Evolutionary conservation across 75 land plant genomes (phyloP), one percentile per base, ranked within the genome.

Genomic region (Pinus albicaulis): DNA sequence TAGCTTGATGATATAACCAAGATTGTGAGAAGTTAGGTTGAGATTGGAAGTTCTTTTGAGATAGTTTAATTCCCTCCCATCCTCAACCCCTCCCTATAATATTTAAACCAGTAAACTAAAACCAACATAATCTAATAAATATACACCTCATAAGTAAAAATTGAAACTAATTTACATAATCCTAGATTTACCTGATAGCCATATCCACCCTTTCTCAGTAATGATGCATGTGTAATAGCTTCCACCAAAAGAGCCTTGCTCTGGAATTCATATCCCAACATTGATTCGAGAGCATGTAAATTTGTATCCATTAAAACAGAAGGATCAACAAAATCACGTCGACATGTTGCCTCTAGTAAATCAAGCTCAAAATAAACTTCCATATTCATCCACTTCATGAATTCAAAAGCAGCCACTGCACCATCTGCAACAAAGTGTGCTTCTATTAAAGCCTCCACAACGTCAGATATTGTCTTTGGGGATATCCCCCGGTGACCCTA

Each of bases 381-480:
- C 7, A 95, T 82, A 10, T 89, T 92, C 53, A 95, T 72, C 98
- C 98, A 94, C 64, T 84, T 84, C 98, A 98, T 88, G 74, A 95
- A 77, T 17, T 78, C 77, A 58, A 91, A 53, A 26, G 98, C 95
- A 71, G 87, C 90, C 44, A 15, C 41, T 14, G 84, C 64, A 38
- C 92, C 92, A 57, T 91, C 95, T 19, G 76, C 86, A 57, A 89
- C 85, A 74, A 91, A 77, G 73, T 90, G 88, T 48, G 98, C 95
- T 59, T 98, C 99, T 55, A 98, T 91, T 5, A 98, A 78, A 24
- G 99, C 95, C 82, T 98, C 99, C 72, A 90, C 89, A 74, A 88
- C 90, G 82, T 98, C 99, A 6, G 99, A 75, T 59, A 94, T 83
- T 3, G 98, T 95, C 79, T 98, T 98, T 23, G 98, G 94, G 79